phyloP scores from a whole-genome alignment of 176 grass and related monocot species.

The Oryza rufipogon region DNA sequence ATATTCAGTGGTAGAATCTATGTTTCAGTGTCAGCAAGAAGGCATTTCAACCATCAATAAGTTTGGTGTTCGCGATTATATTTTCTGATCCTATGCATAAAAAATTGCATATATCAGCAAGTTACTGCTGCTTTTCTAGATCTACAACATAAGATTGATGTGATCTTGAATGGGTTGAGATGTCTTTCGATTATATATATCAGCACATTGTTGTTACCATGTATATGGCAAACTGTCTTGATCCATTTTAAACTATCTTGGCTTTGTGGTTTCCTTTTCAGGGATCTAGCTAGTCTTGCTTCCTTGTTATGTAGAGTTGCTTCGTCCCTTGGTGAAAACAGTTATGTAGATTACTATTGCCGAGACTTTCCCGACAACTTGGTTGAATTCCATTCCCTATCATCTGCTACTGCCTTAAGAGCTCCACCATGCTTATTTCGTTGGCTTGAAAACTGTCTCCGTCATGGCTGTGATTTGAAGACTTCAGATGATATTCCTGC shows the following conservation, averaged over 20 bases:
- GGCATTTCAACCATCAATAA: not conserved
- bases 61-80: not conserved
- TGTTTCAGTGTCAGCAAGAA: conserved; percentile 1
- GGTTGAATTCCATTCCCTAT: conserved; percentile 51
- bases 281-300: conserved; percentile 77
- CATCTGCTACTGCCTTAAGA: conserved; percentile 49
- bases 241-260: conserved; percentile 24
- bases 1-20: not conserved
- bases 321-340: conserved; percentile 66
- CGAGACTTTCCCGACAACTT: conserved; percentile 84
- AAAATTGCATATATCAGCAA: not conserved
- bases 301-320: conserved; percentile 71
- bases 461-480: conserved; percentile 47
- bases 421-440: conserved; percentile 74
- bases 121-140: not conserved
- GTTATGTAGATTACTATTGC: conserved; percentile 83
- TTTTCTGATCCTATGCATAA: not conserved
- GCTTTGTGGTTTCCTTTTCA: conserved; percentile 52
- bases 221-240: not conserved
- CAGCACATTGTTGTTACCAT: conserved; percentile 21
- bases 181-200: conserved; percentile 18
- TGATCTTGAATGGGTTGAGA: conserved; percentile 28
- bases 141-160: conserved; percentile 24
- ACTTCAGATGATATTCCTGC: conserved; percentile 71
- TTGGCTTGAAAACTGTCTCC: conserved; percentile 82